Evolutionary conservation across 2,329 filamentous ascomycete genomes (phyloP), one percentile per base, ranked within the genome.

Genomic region (Penicillium sp.): DNA sequence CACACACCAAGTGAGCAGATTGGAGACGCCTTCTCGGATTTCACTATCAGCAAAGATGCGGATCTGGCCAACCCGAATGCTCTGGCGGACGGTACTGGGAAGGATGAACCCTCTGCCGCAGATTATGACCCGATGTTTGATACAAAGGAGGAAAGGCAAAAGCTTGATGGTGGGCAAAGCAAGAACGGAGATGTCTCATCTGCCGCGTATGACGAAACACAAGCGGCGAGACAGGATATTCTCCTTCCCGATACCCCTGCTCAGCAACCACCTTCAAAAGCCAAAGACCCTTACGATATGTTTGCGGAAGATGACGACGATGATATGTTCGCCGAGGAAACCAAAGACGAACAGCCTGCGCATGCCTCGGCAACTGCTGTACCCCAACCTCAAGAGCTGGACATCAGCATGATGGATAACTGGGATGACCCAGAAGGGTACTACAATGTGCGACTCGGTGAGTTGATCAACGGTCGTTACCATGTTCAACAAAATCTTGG

Each of bases 361-460:
- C 75, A 79, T 54, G 76, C 77, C 35, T 81, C 81, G 35, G 81
- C 82, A 19, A 80, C 81, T 44, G 79, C 76, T 24, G 70, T 80
- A 11, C 79, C 80, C 40, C 81, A 81, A 73, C 82, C 80, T 66
- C 79, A 87, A 76, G 78, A 89, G 75, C 74, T 87, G 54, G 85
- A 86, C 71, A 87, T 87, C 62, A 91, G 89, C 62, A 90, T 94
- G 75, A 85, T 97, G 54, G 94, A 98, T 70, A 94, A 96, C 60
- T 91, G 88, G 88, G 93, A 96, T 71, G 95, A 98, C 72, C 87
- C 89, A 54, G 92, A 99, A 70, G 95, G 94, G 6, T 98, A 98
- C 74, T 99, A 98, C 82, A 96, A 95, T 76, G 88, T 97, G 58
- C 92, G 96, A 58, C 87, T 92, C 41, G 93, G 94, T 70, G 95